phyloP scores from a whole-genome alignment of 768 basidiomycete species.

The Leucosporidium scottii region DNA sequence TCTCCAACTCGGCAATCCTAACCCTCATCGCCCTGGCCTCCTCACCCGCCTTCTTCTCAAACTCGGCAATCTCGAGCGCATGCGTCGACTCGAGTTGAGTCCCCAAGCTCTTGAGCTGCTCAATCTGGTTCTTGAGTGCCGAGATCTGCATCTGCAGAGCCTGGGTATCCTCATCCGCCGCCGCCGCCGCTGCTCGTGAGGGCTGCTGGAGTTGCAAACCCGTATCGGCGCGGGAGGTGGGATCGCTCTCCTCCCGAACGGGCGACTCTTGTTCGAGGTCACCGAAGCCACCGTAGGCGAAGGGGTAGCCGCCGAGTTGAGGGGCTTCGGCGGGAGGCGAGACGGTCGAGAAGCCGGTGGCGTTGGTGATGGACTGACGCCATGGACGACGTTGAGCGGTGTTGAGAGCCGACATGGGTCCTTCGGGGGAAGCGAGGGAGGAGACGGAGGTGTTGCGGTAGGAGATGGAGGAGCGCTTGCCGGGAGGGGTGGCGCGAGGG shows the following conservation, averaged over 20 bases:
- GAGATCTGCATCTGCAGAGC: conserved; percentile 20
- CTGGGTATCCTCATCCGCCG: conserved; percentile 15
- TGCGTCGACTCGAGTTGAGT: conserved; percentile 19
- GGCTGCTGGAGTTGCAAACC: neutral
- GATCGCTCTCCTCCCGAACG: neutral
- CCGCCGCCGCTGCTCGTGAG: neutral
- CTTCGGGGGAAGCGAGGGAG: neutral
- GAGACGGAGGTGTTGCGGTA: conserved; percentile 21
- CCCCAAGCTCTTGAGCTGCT: conserved; percentile 14
- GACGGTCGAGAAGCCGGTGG: conserved; percentile 16
- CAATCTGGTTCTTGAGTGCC: conserved; percentile 24
- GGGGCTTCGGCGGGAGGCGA: conserved; percentile 17
- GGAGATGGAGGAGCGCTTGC: conserved; percentile 27
- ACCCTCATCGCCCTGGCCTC: conserved; percentile 25
- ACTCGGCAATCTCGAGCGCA: conserved; percentile 28
- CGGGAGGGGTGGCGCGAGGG: neutral
- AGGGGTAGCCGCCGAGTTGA: conserved; percentile 14
- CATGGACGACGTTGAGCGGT: neutral
- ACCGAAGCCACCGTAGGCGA: conserved; percentile 25
- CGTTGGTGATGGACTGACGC: neutral
- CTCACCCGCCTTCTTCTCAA: conserved; percentile 29
- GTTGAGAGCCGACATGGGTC: neutral
- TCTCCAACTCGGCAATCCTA: conserved; percentile 26
- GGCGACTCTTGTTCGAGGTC: conserved; percentile 25
- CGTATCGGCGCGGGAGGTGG: neutral